phyloP scores from a whole-genome alignment of 345 rosid genomes.

The Hypericum androsaemum region DNA sequence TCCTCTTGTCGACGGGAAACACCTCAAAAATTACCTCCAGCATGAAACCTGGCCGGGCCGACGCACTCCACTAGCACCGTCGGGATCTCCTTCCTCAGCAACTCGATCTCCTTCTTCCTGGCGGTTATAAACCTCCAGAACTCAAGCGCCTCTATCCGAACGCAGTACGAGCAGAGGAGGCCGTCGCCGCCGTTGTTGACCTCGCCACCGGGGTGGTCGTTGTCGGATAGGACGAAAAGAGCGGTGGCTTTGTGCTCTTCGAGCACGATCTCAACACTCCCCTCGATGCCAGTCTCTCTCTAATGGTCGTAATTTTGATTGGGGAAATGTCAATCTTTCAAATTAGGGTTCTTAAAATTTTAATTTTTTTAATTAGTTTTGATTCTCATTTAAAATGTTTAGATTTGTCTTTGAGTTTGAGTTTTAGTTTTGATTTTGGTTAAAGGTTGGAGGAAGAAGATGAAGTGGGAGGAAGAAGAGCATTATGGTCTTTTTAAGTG shows the following conservation, averaged over 20 bases:
- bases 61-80: constrained; percentile 59
- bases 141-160: constrained; percentile 59
- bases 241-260: constrained; percentile 48
- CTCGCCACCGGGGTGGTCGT: constrained; percentile 44
- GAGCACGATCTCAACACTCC: constrained; percentile 66
- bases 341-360: no score
- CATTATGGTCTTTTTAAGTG: no score
- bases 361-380: no score
- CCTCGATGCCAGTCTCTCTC: no score
- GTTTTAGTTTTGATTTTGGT: no score
- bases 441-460: no score
- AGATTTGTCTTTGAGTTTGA: no score
- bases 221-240: constrained; percentile 16
- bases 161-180: constrained; percentile 39
- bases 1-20: constrained; percentile 74
- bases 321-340: no score
- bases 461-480: no score
- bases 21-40: constrained; percentile 83
- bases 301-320: no score
- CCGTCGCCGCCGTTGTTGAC: constrained; percentile 70
- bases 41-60: constrained; percentile 81
- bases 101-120: constrained; percentile 67
- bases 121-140: constrained; percentile 72
- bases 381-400: no score
- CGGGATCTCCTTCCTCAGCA: constrained; percentile 56